Base-by-base conservation (phyloP, 2,329 filamentous ascomycete species). In the Scytalidium lignicola region DNA sequence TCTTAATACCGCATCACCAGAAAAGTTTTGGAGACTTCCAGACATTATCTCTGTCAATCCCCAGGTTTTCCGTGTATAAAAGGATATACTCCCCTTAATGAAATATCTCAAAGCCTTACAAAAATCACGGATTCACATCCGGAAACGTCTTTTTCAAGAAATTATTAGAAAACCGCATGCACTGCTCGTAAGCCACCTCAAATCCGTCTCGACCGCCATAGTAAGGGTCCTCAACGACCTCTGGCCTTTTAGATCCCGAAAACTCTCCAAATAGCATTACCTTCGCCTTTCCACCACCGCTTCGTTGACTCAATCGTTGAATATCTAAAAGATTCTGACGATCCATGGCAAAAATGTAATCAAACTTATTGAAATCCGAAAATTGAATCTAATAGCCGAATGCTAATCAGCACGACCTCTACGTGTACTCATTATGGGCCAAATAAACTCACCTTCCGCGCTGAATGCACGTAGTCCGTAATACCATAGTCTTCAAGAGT, bases 281-380 rank as follows among this genome's bases (percentile, higher is more conserved):
- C 62, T 80, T 76, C 3, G 81, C 82, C 64, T 79, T 80, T 26
- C 74, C 67, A 28, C 78, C 74, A n/a, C 69, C 67, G 9, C 79
- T 74, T 51, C 75, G 71, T 50, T 65, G 60, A 55, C 80, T 73
- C 62, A 85, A 69, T 28, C 81, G 74, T 60, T 82, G 67, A 50
- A 95, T 70, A 62, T 95, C 80, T 8, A 76, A 74, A 41, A 95
- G 73, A 65, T 97, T 97, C 42, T 83, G 80, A 44, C 80, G 75
- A 65, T 99, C 93, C 93, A 99, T 99, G 52, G 88, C 91, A 50
- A 99, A 83, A 52, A 99, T 83, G 70, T 95, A 97, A 68, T 97
- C 90, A 63, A 96, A 97, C 15, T 78, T 76, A 49, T 83, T 73
- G 60, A 97, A 95, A 68, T 99, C 93, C 46, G 78, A 76, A 1